Percentiles rank a stretch among this genome's conserved stretches.
Evolutionary conservation across 2,329 filamentous ascomycete species (phyloP).

Genomic region (Monilinia fructigena): DNA sequence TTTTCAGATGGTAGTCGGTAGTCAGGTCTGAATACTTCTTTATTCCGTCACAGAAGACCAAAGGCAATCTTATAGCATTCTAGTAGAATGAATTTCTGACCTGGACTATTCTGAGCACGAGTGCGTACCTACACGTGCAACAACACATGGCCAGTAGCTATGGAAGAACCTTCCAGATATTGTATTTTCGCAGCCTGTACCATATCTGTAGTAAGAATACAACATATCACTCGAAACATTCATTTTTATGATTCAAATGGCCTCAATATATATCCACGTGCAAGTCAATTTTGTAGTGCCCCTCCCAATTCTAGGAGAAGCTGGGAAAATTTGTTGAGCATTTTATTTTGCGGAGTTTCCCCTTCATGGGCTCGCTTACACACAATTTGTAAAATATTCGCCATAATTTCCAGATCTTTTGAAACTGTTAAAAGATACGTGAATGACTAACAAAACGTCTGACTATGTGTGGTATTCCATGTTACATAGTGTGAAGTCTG

Average conservation of each 20-base stretch:
- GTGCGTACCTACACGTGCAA: not conserved
- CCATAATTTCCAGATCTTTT: too few species aligned
- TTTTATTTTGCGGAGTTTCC: not conserved
- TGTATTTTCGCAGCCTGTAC: not conserved
- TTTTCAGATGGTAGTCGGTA: too few species aligned
- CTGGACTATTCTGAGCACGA: not conserved
- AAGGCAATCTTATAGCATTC: too few species aligned
- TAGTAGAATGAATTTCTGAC: too few species aligned
- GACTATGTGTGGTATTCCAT: not conserved
- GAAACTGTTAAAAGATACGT: constrained; percentile 19
- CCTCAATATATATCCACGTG: too few species aligned
- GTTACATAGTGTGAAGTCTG: fast-evolving
- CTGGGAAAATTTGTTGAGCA: not conserved
- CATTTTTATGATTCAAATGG: too few species aligned
- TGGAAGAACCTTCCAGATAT: not conserved
- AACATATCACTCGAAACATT: not conserved
- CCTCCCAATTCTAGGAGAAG: not conserved
- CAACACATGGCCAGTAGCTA: not conserved
- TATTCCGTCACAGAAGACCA: too few species aligned
- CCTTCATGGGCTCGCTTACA: constrained; percentile 8
- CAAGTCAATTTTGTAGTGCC: not conserved
- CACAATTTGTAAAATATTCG: not conserved
- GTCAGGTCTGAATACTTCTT: too few species aligned
- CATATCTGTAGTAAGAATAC: not conserved
- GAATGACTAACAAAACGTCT: constrained; percentile 23